Evolutionary conservation across 2,329 filamentous ascomycete species (phyloP), one percentile per base, ranked within the genome.

Genomic region (Xylariaceae sp.): DNA sequence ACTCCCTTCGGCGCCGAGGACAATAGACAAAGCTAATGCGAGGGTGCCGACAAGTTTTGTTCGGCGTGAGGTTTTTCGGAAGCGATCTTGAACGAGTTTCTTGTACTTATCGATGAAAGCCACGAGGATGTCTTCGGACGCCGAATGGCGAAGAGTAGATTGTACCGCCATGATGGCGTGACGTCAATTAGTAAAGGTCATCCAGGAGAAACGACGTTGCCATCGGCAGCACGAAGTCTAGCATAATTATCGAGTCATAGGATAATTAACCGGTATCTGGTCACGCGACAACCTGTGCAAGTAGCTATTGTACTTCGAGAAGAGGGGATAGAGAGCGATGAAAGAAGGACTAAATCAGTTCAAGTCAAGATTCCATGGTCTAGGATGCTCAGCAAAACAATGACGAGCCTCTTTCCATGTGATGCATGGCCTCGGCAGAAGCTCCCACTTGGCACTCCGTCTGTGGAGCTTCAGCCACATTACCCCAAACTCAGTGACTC

Each of bases 1-100:
- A n/a, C 86, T 85, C 58, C 92, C 92, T 77, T 91, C 92, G 53
- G 88, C 88, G 41, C 88, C 82, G 59, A 89, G 83, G 65, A 97
- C 84, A 65, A 98, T 92, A 45, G 91, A 89, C 24, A 92, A 77
- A 7, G 89, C 80, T 26, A 98, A 83, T 8, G 88, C 82, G 49
- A 96, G 79, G 0, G 91, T 91, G 21, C 90, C 90, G 48, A 96
- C 78, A 14, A 96, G 81, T 66, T 87, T 89, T 6, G 89, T 87
- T 24, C 86, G 85, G 63, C 83, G 87, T 3, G 92, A 89, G 3
- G 89, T 89, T 56, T 79, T 80, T 58, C 81, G 82, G 54, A 93
- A 71, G 31, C 79, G 81, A 56, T 78, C 75, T 61, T 79, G 79
- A 50, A 87, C 74, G 46, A 83, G 73, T 19, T 74, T 73, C 16